Evolutionary conservation across 129 eudicot genomes (phyloP).

Genomic region (Escallonia rubra): DNA sequence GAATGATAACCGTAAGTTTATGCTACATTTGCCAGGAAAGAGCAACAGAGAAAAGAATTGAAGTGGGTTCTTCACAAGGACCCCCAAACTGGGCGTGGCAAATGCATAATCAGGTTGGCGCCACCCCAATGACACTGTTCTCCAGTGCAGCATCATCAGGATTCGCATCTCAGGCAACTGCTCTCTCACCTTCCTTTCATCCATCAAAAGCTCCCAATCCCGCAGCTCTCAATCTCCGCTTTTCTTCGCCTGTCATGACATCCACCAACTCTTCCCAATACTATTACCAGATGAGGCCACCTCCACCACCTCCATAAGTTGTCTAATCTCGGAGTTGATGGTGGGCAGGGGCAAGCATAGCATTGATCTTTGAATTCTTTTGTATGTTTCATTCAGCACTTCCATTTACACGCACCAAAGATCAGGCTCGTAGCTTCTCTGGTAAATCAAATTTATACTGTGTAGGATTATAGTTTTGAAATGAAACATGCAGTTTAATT

Average conservation of each 20-base stretch:
- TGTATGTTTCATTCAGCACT: background rate
- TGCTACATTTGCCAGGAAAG: conserved; percentile 30
- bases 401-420: background rate
- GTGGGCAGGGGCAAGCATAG: background rate
- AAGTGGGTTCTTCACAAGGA: conserved; percentile 36
- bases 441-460: background rate
- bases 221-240: conserved; percentile 5
- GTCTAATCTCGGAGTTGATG: background rate
- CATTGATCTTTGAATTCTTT: background rate
- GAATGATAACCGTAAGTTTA: too few species aligned
- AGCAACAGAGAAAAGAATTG: conserved; percentile 23
- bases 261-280: conserved; percentile 31
- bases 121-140: conserved; percentile 24
- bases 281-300: conserved; percentile 53
- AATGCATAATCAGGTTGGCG: conserved; percentile 30
- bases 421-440: background rate
- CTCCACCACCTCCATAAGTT: conserved; percentile 19
- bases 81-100: conserved; percentile 50
- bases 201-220: conserved; percentile 24
- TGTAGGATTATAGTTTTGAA: background rate
- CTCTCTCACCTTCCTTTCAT: conserved; percentile 27
- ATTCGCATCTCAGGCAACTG: conserved; percentile 46
- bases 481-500: too few species aligned
- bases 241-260: conserved; percentile 18
- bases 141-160: conserved; percentile 83